Evolutionary conservation across 768 basidiomycete species (phyloP).

Genomic region (Pluteus cervinus): DNA sequence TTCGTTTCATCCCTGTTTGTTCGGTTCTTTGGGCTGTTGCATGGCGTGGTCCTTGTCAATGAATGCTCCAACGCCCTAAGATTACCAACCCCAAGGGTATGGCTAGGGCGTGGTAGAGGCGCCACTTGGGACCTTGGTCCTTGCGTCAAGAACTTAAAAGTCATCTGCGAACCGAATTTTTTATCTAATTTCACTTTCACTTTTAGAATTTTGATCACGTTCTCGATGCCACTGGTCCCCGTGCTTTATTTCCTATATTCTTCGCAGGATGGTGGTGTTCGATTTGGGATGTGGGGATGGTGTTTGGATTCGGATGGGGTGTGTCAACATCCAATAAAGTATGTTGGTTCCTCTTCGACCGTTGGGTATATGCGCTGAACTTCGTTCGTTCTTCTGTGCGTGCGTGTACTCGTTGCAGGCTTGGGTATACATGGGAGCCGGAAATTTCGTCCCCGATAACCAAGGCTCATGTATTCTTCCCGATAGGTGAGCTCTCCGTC

Average conservation of each 20-base stretch:
- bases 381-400: background rate
- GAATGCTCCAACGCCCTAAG: background rate
- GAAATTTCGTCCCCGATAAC: slow-evolving; percentile 27
- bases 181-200: slow-evolving; percentile 1
- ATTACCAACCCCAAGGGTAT: background rate
- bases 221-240: slow-evolving; percentile 25
- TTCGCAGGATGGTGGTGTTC: slow-evolving; percentile 31
- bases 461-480: slow-evolving; percentile 28
- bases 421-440: slow-evolving; percentile 34
- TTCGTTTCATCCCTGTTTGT: background rate
- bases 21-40: no score
- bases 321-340: slow-evolving; percentile 24
- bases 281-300: slow-evolving; percentile 38
- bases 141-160: background rate
- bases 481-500: slow-evolving; percentile 20
- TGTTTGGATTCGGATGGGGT: slow-evolving; percentile 26
- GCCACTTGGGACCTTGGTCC: background rate
- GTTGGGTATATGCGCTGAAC: background rate
- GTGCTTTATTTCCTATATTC: slow-evolving; percentile 30
- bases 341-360: slow-evolving; percentile 6
- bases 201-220: slow-evolving; percentile 24
- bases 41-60: background rate
- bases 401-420: slow-evolving; percentile 10
- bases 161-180: background rate
- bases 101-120: no score